A percentile compares a stretch with the other conserved stretches of the same genome.
Evolutionary conservation across 768 basidiomycete genomes (phyloP).

Genomic region (Pleurotus sapidus): DNA sequence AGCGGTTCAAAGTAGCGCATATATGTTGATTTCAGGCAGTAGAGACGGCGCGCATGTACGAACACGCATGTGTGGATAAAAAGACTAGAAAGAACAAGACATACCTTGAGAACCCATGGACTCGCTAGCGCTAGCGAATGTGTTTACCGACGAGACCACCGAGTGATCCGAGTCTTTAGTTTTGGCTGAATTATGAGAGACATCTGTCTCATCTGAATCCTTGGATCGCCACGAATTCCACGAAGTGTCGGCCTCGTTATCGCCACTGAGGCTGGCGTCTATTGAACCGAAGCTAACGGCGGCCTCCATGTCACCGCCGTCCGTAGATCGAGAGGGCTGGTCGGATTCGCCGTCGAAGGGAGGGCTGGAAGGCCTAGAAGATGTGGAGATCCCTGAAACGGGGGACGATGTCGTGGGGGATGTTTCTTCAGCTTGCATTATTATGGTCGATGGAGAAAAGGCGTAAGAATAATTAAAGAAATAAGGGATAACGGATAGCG

Average conservation of each 20-base stretch:
- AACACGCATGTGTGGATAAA: neutral
- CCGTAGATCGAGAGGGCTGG: neutral
- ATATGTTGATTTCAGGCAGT: neutral
- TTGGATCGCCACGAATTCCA: slow-evolving; percentile 4
- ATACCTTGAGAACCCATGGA: slow-evolving; percentile 2
- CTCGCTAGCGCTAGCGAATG: neutral
- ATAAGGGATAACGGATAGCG: neutral
- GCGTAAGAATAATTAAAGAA: neutral
- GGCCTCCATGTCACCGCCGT: neutral
- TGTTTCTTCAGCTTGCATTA: neutral
- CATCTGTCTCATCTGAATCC: slow-evolving; percentile 1
- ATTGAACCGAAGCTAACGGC: slow-evolving; percentile 1
- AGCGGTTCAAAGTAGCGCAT: neutral
- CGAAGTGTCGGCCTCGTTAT: neutral
- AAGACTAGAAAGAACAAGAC: neutral
- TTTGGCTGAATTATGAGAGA: neutral
- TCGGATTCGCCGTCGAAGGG: neutral
- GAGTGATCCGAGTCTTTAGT: neutral
- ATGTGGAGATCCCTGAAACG: neutral
- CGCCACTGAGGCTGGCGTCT: neutral
- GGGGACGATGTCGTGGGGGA: neutral
- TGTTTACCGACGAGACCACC: neutral
- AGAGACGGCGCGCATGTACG: neutral
- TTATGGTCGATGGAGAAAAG: neutral
- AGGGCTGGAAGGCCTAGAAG: neutral